Base-by-base conservation (phyloP, 2,329 filamentous ascomycete species). In the Aciculosporium take region DNA sequence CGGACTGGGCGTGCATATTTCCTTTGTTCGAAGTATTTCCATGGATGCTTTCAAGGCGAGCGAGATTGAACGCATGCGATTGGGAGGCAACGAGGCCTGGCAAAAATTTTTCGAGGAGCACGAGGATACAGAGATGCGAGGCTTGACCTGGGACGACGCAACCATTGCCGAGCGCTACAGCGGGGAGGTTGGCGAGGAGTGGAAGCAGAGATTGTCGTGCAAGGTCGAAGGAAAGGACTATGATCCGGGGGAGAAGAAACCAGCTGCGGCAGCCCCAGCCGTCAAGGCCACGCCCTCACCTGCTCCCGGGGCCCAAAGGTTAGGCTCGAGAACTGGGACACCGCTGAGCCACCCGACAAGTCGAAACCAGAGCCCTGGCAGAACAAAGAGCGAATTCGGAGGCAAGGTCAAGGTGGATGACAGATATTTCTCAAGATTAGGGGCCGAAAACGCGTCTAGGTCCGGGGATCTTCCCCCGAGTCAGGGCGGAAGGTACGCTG, bases 1-100 rank as follows among this genome's bases (percentile, higher is more conserved):
- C 48, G 87, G 87, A 3, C 77, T 98, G 24, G 91, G 91, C 46
- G 91, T 98, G 28, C 91, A 98, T 69, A 94, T 98, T 62, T 94
- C 87, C 59, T 98, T 98, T 66, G 88, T 98, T 49, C 83, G 91
- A 45, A 91, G 84, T 55, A 91, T 96, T 56, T 94, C 86, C 47
- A 98, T 98, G 91, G 91, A 98, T 66, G 87, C 87, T 43, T 96
- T 98, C 71, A 98, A 98, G 63, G 76, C 79, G 49, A 74, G 75
- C 54, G 91, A 98, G 64, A 89, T 96, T 55, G 81, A 85, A 63
- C 82, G 88, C 51, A 96, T 98, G 91, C 78, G 88, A 45, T 70
- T 83, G 18, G 91, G 89, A 35, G 91, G 91, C 41, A 98, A 98
- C 64, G 79, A 82, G 46, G 74, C 79, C 13, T 96, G 87, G 81